Base-by-base conservation (phyloP, 495 filamentous ascomycete species). In the Neurospora sp. region DNA sequence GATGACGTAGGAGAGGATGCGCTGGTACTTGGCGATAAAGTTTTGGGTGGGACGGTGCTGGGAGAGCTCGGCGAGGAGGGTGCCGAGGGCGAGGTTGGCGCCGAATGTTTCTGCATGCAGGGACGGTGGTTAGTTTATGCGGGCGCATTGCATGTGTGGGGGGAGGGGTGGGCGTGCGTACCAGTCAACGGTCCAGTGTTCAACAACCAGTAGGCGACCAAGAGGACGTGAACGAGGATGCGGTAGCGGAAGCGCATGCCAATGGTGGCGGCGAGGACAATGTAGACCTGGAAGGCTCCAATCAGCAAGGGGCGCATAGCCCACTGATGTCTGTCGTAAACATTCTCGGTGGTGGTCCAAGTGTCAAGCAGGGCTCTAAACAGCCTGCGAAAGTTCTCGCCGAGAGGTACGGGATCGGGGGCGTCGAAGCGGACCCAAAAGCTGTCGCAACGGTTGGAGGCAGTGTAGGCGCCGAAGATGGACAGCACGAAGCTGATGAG, bases 291-390 rank as follows among this genome's bases (percentile, higher is more conserved):
- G 86, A 92, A 90, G 3, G 88, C 88, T 3, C 88, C 88, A 74
- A 89, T 84, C 62, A 92, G 78, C 70, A 92, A 78, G 11, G 87
- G 89, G 16, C 88, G 82, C 76, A 92, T 80, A 4, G 90, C 88
- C 90, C 90, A 92, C 78, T 91, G 89, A 71, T 91, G 88, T 38
- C 86, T 83, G 76, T 92, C 90, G 74, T 87, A 92, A 6, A 82
- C 78, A 81, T 89, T 90, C 75, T 85, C 87, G 6, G 84, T 86
- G 41, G 81, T 86, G 11, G 87, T 87, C 90, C 90, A 91, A 10
- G 86, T 88, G 41, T 83, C 83, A 9, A 88, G 77, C 69, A 88
- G 81, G 71, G 84, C 86, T 40, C 80, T 77, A 70, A 87, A 82
- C 69, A 90, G 77, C 23, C 75, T 42, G 46, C 73, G 72, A 11